A percentile compares a stretch with the other conserved stretches of the same genome.
phyloP scores from a whole-genome alignment of 2,329 filamentous ascomycete genomes.

The Colletotrichum lupini region DNA sequence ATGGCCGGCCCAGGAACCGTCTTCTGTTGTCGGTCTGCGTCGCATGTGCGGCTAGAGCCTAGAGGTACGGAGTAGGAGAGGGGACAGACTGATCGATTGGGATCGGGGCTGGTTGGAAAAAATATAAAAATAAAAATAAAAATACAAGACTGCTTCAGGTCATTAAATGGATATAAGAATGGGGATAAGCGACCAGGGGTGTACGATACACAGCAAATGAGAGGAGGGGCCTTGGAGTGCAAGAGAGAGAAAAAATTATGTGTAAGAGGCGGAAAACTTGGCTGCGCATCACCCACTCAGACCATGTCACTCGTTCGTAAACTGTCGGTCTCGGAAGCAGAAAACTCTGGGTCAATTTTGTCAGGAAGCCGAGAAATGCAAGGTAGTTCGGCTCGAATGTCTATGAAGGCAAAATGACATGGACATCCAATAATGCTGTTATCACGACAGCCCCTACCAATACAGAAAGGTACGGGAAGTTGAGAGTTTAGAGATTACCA shows the following conservation, averaged over 20 bases:
- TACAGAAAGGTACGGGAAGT: not conserved
- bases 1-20: constrained; percentile 1
- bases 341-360: not conserved
- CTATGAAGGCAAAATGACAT: not conserved
- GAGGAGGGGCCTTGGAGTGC: not conserved
- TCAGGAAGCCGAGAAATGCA: not conserved
- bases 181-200: not conserved
- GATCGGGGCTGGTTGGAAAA: not conserved
- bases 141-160: not conserved
- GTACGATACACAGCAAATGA: not conserved
- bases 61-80: constrained; percentile 1
- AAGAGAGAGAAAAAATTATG: not conserved
- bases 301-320: not conserved
- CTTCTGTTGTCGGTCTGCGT: not conserved
- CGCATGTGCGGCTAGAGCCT: not conserved
- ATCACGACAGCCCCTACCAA: not conserved
- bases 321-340: not conserved
- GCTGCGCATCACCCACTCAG: not conserved
- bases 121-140: not conserved
- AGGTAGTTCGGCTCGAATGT: not conserved
- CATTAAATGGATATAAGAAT: not conserved
- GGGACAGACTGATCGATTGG: not conserved
- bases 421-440: not conserved
- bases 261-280: not conserved
- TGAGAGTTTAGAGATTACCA: not conserved